Evolutionary conservation across 257 asterid genomes (phyloP).

Genomic region (Solanum pinnatisectum): DNA sequence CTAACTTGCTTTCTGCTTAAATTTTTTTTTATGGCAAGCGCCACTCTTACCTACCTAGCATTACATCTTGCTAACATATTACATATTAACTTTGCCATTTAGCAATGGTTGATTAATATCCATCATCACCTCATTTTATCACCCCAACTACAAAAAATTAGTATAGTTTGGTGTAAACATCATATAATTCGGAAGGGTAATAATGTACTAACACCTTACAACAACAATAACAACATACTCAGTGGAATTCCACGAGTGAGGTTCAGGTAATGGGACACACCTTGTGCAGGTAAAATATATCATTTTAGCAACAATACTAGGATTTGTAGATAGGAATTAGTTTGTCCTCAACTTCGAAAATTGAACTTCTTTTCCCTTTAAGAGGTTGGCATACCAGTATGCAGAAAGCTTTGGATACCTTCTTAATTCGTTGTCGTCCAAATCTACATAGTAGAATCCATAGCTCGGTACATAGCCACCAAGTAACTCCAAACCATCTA

Average conservation of each 20-base stretch:
- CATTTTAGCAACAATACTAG: background rate
- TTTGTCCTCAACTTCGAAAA: background rate
- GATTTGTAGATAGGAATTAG: background rate
- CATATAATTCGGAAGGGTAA: background rate
- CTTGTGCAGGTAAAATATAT: background rate
- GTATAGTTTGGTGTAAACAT: background rate
- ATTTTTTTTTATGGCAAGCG: too few relatives aligned
- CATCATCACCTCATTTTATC: background rate
- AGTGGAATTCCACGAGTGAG: background rate
- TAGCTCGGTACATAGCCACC: constrained; percentile 18
- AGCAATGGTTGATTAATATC: background rate
- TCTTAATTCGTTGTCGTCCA: constrained; percentile 30
- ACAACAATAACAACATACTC: background rate
- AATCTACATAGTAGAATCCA: constrained; percentile 50
- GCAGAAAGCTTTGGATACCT: constrained; percentile 44
- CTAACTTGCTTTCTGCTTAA: background rate
- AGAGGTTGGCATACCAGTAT: constrained; percentile 37
- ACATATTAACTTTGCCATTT: too few relatives aligned
- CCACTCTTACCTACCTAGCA: background rate
- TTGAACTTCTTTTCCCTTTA: constrained; percentile 14
- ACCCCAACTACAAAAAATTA: background rate
- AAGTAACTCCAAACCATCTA: constrained; percentile 50
- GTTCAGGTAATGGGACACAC: background rate
- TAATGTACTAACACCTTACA: background rate
- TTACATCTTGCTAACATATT: background rate